Base-by-base conservation (phyloP, 257 asterid species). In the Apocynum venetum region DNA sequence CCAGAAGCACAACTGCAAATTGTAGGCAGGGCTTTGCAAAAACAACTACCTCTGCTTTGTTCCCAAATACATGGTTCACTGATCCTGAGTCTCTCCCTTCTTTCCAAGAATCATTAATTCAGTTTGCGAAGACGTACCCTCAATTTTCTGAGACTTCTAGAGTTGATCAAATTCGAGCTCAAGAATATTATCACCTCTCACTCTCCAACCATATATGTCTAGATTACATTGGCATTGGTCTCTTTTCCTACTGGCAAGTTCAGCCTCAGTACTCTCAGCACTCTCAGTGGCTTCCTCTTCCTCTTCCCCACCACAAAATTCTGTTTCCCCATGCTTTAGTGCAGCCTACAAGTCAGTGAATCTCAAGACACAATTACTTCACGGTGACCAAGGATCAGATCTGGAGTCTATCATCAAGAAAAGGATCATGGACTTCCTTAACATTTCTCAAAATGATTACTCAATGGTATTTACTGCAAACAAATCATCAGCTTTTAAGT, bases 221-320 rank as follows among this genome's bases (percentile, higher is more conserved):
- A 13, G 98, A 95, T 78, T 95, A 93, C 78, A 89, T 89, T 36
- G 99, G 98, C 0, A 86, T 95, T 17, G 98, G 99, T 36, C 91
- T 95, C n/a, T 91, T 93, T 71, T 91, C 97, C 14, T 91, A 89
- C 74, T 83, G 89, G 38, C 96, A 94, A 83, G 80, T 82, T 75
- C 83, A 84, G 74, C 74, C 85, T 31, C 83, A 80, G 72, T 44
- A 25, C 70, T 52, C 74, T 43, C 85, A 2, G 7, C 69, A 3
- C 71, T 63, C 83, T 70, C 86, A 14, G 0, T 57, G 11, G 76
- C 83, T 52, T 72, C 90, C 2, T 46, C 85, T 12, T 82, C 91
- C 69, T 55, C 87, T 65, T 70, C 79, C 2, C 53, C 84, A 8
- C 67, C 82, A 40, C 77, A 65, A 36, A 48, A 17, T 57, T 25